A percentile compares a stretch with the other conserved stretches of the same genome.
phyloP scores from a whole-genome alignment of 768 basidiomycete species.

The Exsudoporus frostii region DNA sequence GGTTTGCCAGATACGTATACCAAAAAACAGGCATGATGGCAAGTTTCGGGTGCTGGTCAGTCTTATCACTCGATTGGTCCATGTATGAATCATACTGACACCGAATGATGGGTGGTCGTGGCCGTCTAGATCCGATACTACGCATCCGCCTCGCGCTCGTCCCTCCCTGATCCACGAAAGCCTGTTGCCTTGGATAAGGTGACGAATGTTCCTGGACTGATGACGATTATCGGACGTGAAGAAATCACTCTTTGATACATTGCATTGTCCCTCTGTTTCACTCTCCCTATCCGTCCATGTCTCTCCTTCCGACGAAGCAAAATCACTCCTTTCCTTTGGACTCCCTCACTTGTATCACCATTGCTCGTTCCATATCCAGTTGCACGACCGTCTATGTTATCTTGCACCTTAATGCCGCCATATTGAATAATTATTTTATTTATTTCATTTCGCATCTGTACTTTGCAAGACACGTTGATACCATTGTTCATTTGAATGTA shows the following conservation, averaged over 20 bases:
- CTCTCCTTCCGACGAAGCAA: not conserved
- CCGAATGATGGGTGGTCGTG: not conserved
- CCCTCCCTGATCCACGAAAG: slow-evolving; percentile 50
- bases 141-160: slow-evolving; percentile 56
- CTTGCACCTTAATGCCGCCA: not conserved
- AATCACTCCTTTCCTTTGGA: slow-evolving; percentile 8
- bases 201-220: slow-evolving; percentile 64
- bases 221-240: slow-evolving; percentile 61
- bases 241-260: slow-evolving; percentile 18
- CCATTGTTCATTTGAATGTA: not conserved
- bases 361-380: not conserved
- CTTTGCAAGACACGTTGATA: slow-evolving; percentile 1
- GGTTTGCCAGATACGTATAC: slow-evolving; percentile 57
- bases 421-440: slow-evolving; percentile 6
- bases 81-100: not conserved
- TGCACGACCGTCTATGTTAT: not conserved
- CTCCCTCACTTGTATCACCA: not conserved
- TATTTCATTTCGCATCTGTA: slow-evolving; percentile 6
- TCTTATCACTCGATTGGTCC: not conserved
- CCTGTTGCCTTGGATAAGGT: slow-evolving; percentile 63
- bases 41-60: slow-evolving; percentile 62
- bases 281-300: too few species aligned
- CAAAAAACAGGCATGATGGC: slow-evolving; percentile 46
- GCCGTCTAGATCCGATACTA: slow-evolving; percentile 54
- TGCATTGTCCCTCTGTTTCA: not conserved